phyloP scores from a whole-genome alignment of 2,329 filamentous ascomycete genomes.

The Corinectria fuckeliana region DNA sequence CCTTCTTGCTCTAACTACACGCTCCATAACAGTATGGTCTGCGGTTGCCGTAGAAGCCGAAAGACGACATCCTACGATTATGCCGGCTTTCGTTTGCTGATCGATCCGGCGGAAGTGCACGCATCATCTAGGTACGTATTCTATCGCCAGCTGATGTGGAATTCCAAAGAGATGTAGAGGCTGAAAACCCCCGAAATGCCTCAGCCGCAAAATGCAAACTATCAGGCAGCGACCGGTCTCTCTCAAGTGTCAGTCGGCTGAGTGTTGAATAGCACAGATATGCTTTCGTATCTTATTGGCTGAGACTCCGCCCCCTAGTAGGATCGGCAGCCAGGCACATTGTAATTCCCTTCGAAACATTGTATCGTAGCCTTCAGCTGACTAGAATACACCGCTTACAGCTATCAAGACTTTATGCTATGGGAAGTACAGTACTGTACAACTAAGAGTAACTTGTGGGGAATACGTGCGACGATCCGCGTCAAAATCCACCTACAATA shows the following conservation, averaged over 20 bases:
- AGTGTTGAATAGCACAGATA: not conserved
- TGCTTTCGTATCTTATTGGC: not conserved
- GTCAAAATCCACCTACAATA: too few species aligned
- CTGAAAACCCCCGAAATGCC: not conserved
- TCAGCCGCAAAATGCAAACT: not conserved
- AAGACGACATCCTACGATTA: not conserved
- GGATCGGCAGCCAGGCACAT: too few species aligned
- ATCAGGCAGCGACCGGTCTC: not conserved
- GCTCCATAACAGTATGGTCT: too few species aligned
- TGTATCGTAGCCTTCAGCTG: too few species aligned
- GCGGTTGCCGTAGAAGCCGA: not conserved
- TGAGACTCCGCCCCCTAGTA: not conserved
- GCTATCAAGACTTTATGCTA: too few species aligned
- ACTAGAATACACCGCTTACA: too few species aligned
- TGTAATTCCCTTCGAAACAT: too few species aligned
- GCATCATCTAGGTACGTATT: not conserved
- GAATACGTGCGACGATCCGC: too few species aligned
- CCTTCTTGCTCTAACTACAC: not conserved
- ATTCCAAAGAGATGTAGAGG: not conserved
- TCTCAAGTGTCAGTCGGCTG: not conserved
- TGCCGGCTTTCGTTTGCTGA: not conserved
- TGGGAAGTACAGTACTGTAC: too few species aligned
- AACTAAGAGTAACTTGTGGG: too few species aligned
- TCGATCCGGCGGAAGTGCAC: not conserved
- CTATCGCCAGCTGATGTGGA: not conserved